These are phyloP conservation scores for Massospora cicadina DNA, from an alignment of 371 early-diverging fungal species.

Conservation along the genomic window DNA sequence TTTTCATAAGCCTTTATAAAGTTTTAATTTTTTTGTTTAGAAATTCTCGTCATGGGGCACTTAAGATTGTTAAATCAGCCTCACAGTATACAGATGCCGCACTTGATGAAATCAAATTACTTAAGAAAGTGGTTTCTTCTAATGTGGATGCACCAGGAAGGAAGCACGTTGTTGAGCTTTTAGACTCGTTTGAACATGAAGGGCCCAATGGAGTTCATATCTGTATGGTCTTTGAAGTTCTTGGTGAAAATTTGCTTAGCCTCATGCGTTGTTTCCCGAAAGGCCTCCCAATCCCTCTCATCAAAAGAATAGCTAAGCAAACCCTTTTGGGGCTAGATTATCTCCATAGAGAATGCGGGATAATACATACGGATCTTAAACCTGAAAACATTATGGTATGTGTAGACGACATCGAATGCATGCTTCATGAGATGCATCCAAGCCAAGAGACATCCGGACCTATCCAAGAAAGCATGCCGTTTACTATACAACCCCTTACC, in stretches of 20 bases:
- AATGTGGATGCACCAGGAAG: constrained; percentile 39
- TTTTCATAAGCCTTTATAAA: not conserved
- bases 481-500: not conserved
- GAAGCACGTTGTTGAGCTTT: constrained; percentile 56
- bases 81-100: constrained; percentile 91
- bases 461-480: constrained; percentile 1
- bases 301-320: constrained; percentile 74
- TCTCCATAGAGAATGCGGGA: constrained; percentile 87
- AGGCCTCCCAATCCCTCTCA: constrained; percentile 70
- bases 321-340: constrained; percentile 81
- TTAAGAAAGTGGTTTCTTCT: constrained; percentile 50
- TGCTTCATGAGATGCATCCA: constrained; percentile 14
- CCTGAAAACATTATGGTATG: constrained; percentile 91
- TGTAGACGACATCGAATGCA: constrained; percentile 54
- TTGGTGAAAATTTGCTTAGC: constrained; percentile 84
- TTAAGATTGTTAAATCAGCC: constrained; percentile 93
- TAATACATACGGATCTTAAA: constrained; percentile 97
- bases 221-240: constrained; percentile 93
- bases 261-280: constrained; percentile 58
- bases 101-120: constrained; percentile 83
- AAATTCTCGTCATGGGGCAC: constrained; percentile 64
- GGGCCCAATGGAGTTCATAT: constrained; percentile 89
- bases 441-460: not conserved
- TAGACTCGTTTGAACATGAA: constrained; percentile 70
- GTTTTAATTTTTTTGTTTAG: constrained; percentile 14